These are phyloP conservation scores for Hortiboletus campestris DNA, from an alignment of 768 basidiomycete species.

Conservation along the genomic window DNA sequence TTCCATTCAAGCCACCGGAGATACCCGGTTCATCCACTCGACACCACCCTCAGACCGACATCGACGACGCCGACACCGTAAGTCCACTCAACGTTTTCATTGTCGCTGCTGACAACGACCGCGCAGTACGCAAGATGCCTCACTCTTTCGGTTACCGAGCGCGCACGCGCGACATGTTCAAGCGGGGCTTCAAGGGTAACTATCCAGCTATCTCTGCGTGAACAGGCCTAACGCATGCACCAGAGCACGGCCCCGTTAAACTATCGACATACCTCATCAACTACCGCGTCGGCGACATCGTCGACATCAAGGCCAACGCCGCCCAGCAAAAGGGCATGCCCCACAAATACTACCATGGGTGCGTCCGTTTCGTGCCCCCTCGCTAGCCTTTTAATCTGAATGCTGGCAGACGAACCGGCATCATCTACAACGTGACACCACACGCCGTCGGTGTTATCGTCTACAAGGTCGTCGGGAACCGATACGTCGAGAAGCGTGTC, in stretches of 20 bases:
- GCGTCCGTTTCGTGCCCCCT: conserved; percentile 33
- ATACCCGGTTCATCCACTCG: conserved; percentile 40
- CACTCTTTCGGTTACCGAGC: conserved; percentile 99
- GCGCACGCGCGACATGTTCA: conserved; percentile 99
- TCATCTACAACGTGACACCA: conserved; percentile 97
- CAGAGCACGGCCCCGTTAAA: conserved; percentile 88
- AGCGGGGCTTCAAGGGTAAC: conserved; percentile 95
- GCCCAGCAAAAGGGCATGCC: conserved; percentile 99
- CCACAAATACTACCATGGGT: conserved; percentile 99
- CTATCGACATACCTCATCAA: conserved; percentile 90
- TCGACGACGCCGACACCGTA: conserved; percentile 48
- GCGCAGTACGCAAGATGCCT: conserved; percentile 82
- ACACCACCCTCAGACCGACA: conserved; percentile 45
- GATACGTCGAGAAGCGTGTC: conserved; percentile 99
- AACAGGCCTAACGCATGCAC: not conserved
- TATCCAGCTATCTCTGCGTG: conserved; percentile 17
- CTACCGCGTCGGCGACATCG: conserved; percentile 96
- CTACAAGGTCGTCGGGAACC: conserved; percentile 98
- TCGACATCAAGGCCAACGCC: conserved; percentile 99
- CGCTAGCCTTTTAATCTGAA: conserved; percentile 1
- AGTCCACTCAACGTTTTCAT: conserved; percentile 30
- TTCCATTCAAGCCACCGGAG: conserved; percentile 62
- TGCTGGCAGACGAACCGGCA: conserved; percentile 82
- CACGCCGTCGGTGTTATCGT: conserved; percentile 94
- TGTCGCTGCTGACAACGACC: conserved; percentile 6